Base-by-base conservation (phyloP, 495 filamentous ascomycete genomes). In the Pyronema omphalodes region DNA sequence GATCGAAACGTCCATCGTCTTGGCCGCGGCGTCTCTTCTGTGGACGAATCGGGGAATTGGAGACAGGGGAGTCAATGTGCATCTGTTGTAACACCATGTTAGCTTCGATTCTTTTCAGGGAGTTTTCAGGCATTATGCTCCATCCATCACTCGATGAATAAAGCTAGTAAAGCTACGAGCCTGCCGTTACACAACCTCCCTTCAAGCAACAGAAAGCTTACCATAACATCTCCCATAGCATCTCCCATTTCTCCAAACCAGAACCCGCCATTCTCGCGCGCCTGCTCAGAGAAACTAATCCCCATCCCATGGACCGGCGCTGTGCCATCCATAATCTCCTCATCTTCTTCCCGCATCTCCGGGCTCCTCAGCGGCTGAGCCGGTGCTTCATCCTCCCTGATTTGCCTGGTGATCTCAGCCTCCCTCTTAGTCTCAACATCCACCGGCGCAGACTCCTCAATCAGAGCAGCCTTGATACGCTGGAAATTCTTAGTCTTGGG, bases 401-500 rank as follows among this genome's bases (percentile, higher is more conserved):
- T 88, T 67, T 94, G 93, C 1, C 84, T 82, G 53, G 96, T 83
- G 0, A 95, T 88, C 68, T 96, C 88, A 9, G 89, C 86, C 71
- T 99, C 91, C 39, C 86, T 82, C 53, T 83, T 81, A 56, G 88
- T 76, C 66, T 99, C 91, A 41, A 80, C 81, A 57, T 96, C 93
- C 29, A 93, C 67, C 0, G 91, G 91, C 0, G 86, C 76, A 37
- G 75, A 76, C 69, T 99, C 91, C 67, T 96, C 91, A 48, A 81
- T 71, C 0, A 99, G 75, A 6, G 85, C 86, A 8, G 91, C 93
- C 47, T 83, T 78, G 60, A 99, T 93, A 3, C 91, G 82, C 1
- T 88, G 86, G 67, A 96, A 96, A 0, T 78, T 84, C 70, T 94
- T 94, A 0, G 88, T 86, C 71, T 99, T 99, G 12, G 91, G 91